Evolutionary conservation across 306 rosid species (phyloP).

Genomic region (Fragaria ananassa): DNA sequence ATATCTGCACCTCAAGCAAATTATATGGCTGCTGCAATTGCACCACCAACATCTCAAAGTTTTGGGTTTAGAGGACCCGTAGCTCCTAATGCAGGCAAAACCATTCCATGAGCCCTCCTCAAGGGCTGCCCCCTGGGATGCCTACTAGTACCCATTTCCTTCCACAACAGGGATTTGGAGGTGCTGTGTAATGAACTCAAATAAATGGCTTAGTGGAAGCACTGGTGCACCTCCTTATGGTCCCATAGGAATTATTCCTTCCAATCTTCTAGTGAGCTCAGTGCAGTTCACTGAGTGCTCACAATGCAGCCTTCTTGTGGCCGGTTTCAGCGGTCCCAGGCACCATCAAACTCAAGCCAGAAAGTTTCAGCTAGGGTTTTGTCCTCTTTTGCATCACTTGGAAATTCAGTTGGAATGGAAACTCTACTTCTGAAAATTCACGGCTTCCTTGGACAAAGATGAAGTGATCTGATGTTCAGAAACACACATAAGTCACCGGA

Average conservation of each 20-base stretch:
- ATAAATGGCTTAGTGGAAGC: conserved; percentile 64
- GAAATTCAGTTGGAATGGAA: conserved; percentile 54
- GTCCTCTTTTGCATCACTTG: conserved; percentile 52
- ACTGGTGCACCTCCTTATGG: conserved; percentile 44
- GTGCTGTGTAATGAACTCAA: conserved; percentile 43
- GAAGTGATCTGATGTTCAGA: conserved; percentile 88
- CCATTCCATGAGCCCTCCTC: conserved; percentile 60
- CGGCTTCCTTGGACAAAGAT: conserved; percentile 88
- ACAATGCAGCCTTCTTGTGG: conserved; percentile 47
- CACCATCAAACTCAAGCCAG: conserved; percentile 46
- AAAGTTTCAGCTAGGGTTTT: conserved; percentile 51
- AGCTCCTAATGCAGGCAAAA: conserved; percentile 47
- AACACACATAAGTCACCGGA: conserved; percentile 77
- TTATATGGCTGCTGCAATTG: conserved; percentile 36
- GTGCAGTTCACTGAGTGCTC: conserved; percentile 57
- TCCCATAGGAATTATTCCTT: conserved; percentile 55
- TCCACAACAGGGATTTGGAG: conserved; percentile 52
- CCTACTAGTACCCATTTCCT: conserved; percentile 39
- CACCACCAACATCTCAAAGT: conserved; percentile 54
- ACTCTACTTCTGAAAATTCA: conserved; percentile 46
- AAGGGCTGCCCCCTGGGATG: conserved; percentile 29
- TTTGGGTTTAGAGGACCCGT: conserved; percentile 67
- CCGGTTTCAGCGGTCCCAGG: conserved; percentile 53
- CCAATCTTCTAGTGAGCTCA: conserved; percentile 47
- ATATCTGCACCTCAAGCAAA: conserved; percentile 40